Evolutionary conservation across 495 filamentous ascomycete genomes (phyloP), one percentile per base, ranked within the genome.

Genomic region (Xylaria flabelliformis): DNA sequence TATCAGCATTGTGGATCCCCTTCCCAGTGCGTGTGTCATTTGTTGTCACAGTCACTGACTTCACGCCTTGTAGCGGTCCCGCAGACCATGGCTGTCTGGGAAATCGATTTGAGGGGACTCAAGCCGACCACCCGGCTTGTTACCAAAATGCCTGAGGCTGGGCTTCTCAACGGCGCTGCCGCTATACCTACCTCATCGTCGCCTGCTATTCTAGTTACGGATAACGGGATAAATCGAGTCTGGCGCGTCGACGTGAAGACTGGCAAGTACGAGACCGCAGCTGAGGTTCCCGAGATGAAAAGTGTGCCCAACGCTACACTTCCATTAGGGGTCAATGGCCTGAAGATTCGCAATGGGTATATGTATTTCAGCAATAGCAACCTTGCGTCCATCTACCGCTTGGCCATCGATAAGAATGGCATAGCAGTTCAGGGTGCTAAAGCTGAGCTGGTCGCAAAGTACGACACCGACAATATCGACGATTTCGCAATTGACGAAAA

Each of bases 351-450:
- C 24, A 56, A 75, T 15, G 75, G 74, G 0, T 75, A 81, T 48
- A 64, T 83, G 12, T 84, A 84, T 73, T 85, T 78, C 72, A 79
- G 75, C 36, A 85, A 83, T 64, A 75, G 70, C 0, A 73, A 74
- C 17, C 62, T 72, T 26, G 55, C 42, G 10, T 53, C 75, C 7
- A 76, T 85, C 48, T 79, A 75, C 59, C 74, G 79, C 17, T 67
- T 83, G 24, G 71, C 67, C 26, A 80, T 83, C 56, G 69, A 78
- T 53, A 58, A 42, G 32, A 58, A 75, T 19, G 83, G 79, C 17
- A 32, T 59, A 21, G 70, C 41, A 26, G 41, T n/a, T 9, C 10
- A 50, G 67, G 55, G 26, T 26, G 67, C 55, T 4, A n/a, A 59
- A 41, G 55, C 58, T 0, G 67, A 62, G 26, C 55, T 61, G 2